Conservation (phyloP, 2,329 filamentous ascomycete genomes). For the Coniella lustricola region DNA sequence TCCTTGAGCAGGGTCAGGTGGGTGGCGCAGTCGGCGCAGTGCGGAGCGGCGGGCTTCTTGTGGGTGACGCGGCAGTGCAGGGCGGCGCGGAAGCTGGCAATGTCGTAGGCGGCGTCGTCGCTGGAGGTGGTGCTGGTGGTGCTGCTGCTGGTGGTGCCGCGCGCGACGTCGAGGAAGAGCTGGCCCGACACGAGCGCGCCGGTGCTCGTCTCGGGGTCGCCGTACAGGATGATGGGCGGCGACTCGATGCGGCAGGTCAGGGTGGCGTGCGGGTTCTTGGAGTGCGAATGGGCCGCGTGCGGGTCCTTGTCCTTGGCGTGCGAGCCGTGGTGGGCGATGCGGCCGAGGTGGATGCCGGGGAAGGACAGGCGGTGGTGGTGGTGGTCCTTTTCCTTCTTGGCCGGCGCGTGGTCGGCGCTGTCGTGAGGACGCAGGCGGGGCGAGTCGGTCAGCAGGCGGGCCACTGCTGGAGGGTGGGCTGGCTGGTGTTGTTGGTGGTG, state of each 20-base stretch:
- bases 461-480: constrained; percentile 9
- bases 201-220: constrained; percentile 64
- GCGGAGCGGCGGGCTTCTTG: constrained; percentile 72
- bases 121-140: constrained; percentile 57
- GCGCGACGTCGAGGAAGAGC: constrained; percentile 61
- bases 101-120: constrained; percentile 51
- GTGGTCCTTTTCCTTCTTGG: constrained; percentile 20
- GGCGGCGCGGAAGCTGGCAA: constrained; percentile 67
- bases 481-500: constrained; percentile 11
- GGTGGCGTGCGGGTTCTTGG: constrained; percentile 30
- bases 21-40: constrained; percentile 70
- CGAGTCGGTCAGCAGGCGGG: constrained; percentile 18
- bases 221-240: constrained; percentile 79
- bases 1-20: constrained; percentile 67
- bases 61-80: constrained; percentile 65
- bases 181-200: constrained; percentile 83
- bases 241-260: constrained; percentile 67
- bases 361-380: constrained; percentile 36
- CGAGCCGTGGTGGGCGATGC: constrained; percentile 18
- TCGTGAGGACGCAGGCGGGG: constrained; percentile 12
- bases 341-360: constrained; percentile 35
- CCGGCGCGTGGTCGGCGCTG: neutral
- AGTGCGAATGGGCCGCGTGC: constrained; percentile 11
- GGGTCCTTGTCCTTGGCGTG: constrained; percentile 29
- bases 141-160: constrained; percentile 52